Evolutionary conservation across 1,284 basidiomycete species (phyloP), one percentile per base, ranked within the genome.

Genomic region (Boletus sp.): DNA sequence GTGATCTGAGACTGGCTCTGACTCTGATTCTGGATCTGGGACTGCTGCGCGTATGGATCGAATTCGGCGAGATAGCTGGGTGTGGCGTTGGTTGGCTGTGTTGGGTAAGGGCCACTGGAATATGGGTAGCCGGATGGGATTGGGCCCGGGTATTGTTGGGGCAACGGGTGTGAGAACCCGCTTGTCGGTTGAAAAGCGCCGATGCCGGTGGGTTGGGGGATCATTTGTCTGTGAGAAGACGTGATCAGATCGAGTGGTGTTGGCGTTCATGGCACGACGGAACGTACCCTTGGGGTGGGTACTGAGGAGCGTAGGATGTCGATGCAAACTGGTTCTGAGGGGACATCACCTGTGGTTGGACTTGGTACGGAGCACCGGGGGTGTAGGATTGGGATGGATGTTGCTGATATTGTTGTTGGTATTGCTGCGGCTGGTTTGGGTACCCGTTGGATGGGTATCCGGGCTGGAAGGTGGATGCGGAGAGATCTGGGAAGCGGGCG

Each of bases 401-500:
- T 33, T 61, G 60, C 53, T 60, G 63, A 57, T 58, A 66, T 47
- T 69, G 75, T 27, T 66, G 68, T 44, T 71, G 69, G 39, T 73
- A 72, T 55, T 79, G 76, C 31, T 70, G 58, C 20, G 64, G 67
- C 8, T 65, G 62, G 42, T 60, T 58, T n/a, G 67, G 69, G 57
- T 73, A 73, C 53, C 67, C 68, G 18, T 59, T 57, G 35, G 62
- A 20, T 7, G 55, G 58, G 60, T 65, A 64, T 55, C 65, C 59
- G 54, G 64, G 60, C 51, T 75, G 77, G 36, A 59, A 51, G 1
- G 64, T 31, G 29, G 73, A 62, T 2, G 66, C 61, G 22, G 73
- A 74, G 61, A 86, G 72, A 62, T 84, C 83, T 35, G 84, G 84
- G 62, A 77, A 86, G 53, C 84, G 79, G 39, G 75, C 68, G 33